Percentiles rank a stretch among this genome's conserved stretches.
phyloP scores from a whole-genome alignment of 257 asterid genomes.

The Coffea canephora region DNA sequence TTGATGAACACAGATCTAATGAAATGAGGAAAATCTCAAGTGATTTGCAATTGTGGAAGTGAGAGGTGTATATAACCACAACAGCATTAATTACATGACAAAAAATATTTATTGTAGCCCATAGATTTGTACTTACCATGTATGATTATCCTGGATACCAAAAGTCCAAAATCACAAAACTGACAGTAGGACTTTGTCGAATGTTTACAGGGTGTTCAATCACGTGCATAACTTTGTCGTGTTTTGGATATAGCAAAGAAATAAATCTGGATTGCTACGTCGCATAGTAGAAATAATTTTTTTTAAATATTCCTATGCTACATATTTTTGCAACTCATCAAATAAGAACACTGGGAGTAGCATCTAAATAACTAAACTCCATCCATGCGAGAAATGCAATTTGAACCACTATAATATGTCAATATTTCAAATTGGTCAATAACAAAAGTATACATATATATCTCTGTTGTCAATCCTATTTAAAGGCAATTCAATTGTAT shows the following conservation, averaged over 20 bases:
- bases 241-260: background rate
- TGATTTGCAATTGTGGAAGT: background rate
- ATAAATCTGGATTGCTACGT: background rate
- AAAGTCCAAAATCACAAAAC: background rate
- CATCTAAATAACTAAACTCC: background rate
- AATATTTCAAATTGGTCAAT: background rate
- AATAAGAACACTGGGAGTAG: background rate
- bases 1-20: background rate
- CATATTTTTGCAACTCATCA: too few species aligned
- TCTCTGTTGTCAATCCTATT: background rate
- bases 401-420: background rate
- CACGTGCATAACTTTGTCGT: background rate
- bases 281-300: background rate
- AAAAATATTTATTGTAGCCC: background rate
- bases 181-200: background rate
- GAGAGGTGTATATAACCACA: background rate
- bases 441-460: background rate
- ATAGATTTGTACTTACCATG: background rate
- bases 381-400: background rate
- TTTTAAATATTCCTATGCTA: too few species aligned
- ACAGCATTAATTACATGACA: constrained; percentile 9
- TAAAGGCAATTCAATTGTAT: background rate
- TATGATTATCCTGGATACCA: background rate
- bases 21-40: constrained; percentile 4
- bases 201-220: background rate